Evolutionary conservation across 177 flowering plant species (phyloP), one percentile per base, ranked within the genome.

Genomic region (Vitis hybrid): DNA sequence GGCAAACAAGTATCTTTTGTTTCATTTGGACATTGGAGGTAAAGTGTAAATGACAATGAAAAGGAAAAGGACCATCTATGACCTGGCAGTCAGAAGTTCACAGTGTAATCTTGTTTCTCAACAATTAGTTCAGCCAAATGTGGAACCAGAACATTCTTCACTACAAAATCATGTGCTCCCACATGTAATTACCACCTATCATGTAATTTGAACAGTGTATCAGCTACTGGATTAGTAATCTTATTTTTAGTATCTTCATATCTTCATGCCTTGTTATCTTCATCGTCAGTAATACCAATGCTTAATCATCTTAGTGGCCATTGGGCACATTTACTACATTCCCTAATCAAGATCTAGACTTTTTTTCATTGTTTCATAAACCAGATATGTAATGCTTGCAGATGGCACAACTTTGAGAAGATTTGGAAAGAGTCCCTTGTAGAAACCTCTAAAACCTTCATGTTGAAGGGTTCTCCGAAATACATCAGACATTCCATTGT

Each of bases 321-420:
- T 57, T 59, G 50, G 61, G 55, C 10, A 59, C 57, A 52, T 66
- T 64, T 51, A 68, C 61, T 69, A n/a, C 68, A 33, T 52, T 59
- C 53, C 51, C 69, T 81, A 90, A 3, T 83, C 89, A 56, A 94
- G 91, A 51, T 85, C 89, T 62, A 94, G 77, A 51, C 78, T 86
- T 79, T 90, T 94, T 76, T 94, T 94, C 98, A 88, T 87, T 72
- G 81, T 67, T 78, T 94, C 98, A 71, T 92, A 94, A 69, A 90
- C 90, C 82, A 94, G 50, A 72, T 94, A 94, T 7, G 97, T 89
- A 67, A 94, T 94, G 84, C 98, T 90, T 55, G 97, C 98, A 66
- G 97, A 81, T 10, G 98, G 98, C 49, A 94, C 90, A 67, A 94
- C 98, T 82, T 94, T 92, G 62, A 94, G 90, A 77, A 94, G 79